Evolutionary conservation across 2,329 filamentous ascomycete genomes (phyloP).

Genomic region (Incumbomyces delicatus): DNA sequence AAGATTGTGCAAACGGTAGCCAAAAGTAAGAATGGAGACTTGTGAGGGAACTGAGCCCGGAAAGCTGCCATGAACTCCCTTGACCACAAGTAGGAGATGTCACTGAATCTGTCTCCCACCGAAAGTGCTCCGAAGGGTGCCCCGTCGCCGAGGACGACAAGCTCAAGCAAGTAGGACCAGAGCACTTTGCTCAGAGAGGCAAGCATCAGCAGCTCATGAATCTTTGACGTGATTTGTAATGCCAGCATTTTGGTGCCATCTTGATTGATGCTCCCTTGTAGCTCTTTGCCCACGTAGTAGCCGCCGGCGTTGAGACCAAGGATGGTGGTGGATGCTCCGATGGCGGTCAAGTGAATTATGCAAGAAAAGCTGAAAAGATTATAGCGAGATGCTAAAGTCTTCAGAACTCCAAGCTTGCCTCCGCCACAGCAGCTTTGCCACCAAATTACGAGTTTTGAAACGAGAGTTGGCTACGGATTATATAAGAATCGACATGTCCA

Average conservation of each 20-base stretch:
- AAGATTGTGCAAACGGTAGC: conserved; percentile 16
- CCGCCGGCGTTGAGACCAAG: conserved; percentile 18
- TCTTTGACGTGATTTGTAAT: conserved; percentile 21
- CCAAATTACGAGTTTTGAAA: too few relatives aligned
- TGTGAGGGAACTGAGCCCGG: conserved; percentile 10
- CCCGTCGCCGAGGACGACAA: conserved; percentile 16
- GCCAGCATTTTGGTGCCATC: conserved; percentile 21
- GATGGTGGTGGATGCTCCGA: conserved; percentile 13
- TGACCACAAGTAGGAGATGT: conserved; percentile 20
- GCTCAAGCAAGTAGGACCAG: conserved; percentile 16
- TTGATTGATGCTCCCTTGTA: conserved; percentile 13
- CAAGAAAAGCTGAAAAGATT: background rate
- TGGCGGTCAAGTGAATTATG: conserved; percentile 15
- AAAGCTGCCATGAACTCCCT: conserved; percentile 18
- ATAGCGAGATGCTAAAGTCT: conserved; percentile 8
- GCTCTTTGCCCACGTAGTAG: conserved; percentile 19
- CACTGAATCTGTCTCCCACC: conserved; percentile 18
- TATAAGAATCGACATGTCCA: background rate
- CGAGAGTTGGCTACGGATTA: too few relatives aligned
- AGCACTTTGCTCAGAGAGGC: conserved; percentile 21
- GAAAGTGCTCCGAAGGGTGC: conserved; percentile 20
- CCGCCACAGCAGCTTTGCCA: background rate
- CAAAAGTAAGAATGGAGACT: conserved; percentile 13
- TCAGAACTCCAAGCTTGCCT: background rate
- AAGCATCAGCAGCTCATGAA: conserved; percentile 21